Base-by-base conservation (phyloP, 495 filamentous ascomycete genomes). In the Pyronema domesticum region DNA sequence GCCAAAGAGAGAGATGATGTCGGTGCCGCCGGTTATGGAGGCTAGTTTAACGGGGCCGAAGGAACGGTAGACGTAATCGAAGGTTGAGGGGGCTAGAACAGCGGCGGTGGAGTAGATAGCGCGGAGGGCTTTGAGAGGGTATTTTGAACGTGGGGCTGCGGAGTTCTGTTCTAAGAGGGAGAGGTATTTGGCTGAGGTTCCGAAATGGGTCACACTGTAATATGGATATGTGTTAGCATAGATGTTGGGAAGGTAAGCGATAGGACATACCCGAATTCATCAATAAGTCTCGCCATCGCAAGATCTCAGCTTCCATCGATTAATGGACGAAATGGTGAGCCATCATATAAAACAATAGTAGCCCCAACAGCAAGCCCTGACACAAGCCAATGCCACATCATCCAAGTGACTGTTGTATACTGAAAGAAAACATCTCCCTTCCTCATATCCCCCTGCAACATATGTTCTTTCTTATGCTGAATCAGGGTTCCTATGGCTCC, bases 351-450 rank as follows among this genome's bases (percentile, higher is more conserved):
- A 17, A 94, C 76, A 40, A 94, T 73, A 0, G 85, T 89, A 6
- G 82, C 75, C 53, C 87, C 88, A 51, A 76, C 79, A 9, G 85
- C 82, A 7, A 94, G 76, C 0, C 77, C 85, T 5, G 85, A 89
- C 15, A 94, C 78, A 43, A 87, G 78, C 88, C 88, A 94, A 66
- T 94, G 88, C 83, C 86, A 91, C 88, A 94, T 95, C 87, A 64
- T 64, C 62, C 60, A 91, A 3, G 88, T 93, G 33, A 78, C 81
- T 2, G 88, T 94, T 1, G 88, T 94, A 65, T 86, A 94, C 69
- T 91, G 94, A 70, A 78, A 89, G 57, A 85, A 75, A 2, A 78
- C 72, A 56, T 80, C 77, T 11, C 75, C 73, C 0, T 76, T 75
- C 6, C 70, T 71, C 59, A 95, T 79, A 23, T 83, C 81, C 63